Conservation (phyloP, 1,284 basidiomycete species). For the Cryptococcus sp. region DNA sequence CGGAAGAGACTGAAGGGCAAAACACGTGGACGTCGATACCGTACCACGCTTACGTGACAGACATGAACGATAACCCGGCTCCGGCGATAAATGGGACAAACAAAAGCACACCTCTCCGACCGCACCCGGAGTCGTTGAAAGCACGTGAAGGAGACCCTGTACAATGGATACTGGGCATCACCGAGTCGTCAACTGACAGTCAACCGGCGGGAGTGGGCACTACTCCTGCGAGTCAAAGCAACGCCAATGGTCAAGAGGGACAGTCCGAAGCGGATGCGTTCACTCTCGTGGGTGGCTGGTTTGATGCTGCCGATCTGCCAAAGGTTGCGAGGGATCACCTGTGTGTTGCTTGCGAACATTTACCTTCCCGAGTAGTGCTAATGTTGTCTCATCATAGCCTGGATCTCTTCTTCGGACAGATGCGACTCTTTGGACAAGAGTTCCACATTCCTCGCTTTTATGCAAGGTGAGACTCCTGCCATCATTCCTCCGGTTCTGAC, state of each 20-base stretch:
- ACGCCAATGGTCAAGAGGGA: slow-evolving; percentile 1
- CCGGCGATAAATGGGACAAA: not conserved
- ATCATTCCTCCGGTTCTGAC: not conserved
- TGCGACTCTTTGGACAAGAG: slow-evolving; percentile 37
- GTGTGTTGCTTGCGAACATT: slow-evolving; percentile 19
- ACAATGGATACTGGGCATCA: slow-evolving; percentile 13
- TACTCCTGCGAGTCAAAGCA: not conserved
- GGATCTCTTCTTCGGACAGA: slow-evolving; percentile 38
- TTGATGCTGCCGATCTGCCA: slow-evolving; percentile 44
- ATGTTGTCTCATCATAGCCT: slow-evolving; percentile 21
- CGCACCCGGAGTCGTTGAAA: no score
- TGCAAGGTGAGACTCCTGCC: slow-evolving; percentile 25
- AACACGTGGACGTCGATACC: not conserved
- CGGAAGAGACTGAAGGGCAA: not conserved
- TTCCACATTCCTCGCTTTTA: slow-evolving; percentile 46
- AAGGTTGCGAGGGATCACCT: slow-evolving; percentile 44
- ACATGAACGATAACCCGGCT: not conserved
- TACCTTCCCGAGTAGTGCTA: not conserved
- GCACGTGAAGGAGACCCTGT: not conserved
- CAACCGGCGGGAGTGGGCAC: slow-evolving; percentile 11
- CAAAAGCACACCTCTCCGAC: not conserved
- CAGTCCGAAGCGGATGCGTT: slow-evolving; percentile 8
- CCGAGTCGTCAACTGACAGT: slow-evolving; percentile 4
- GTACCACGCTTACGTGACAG: slow-evolving; percentile 19
- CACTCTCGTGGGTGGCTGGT: slow-evolving; percentile 44